Percentiles rank a stretch among this genome's conserved stretches.
These are phyloP conservation scores for Polychytrium aggregatum DNA, from an alignment of 192 early-diverging fungal species.

Conservation along the genomic window DNA sequence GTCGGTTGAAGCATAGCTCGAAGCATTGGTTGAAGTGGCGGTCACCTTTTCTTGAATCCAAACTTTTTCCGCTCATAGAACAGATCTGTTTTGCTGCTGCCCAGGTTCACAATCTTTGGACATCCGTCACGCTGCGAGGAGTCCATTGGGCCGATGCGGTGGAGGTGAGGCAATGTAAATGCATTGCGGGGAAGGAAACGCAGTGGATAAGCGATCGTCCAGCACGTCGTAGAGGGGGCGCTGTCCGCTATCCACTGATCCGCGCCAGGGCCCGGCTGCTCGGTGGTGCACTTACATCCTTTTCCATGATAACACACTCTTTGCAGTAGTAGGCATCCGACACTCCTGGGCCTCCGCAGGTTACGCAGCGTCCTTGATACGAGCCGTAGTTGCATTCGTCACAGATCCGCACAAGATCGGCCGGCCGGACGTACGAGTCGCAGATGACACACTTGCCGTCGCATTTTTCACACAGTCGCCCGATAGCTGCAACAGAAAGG, in stretches of 20 bases:
- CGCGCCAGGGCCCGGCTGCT: no score
- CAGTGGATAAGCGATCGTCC: no score
- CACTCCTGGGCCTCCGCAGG: slow-evolving; percentile 79
- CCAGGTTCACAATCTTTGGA: slow-evolving; percentile 95
- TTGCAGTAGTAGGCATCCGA: slow-evolving; percentile 94
- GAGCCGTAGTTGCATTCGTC: slow-evolving; percentile 96
- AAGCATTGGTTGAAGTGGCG: no score
- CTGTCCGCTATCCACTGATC: no score
- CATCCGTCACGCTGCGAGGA: slow-evolving; percentile 73
- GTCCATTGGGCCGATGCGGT: no score
- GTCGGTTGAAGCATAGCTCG: no score
- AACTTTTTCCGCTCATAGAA: slow-evolving; percentile 89
- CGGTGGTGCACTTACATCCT: slow-evolving; percentile 55
- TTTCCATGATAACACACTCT: slow-evolving; percentile 80
- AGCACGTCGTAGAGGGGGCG: no score
- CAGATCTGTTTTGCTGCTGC: slow-evolving; percentile 78
- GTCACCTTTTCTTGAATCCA: no score
- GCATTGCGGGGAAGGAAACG: no score
- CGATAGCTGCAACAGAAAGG: slow-evolving; percentile 47
- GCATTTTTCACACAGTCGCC: slow-evolving; percentile 71
- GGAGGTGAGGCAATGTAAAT: no score
- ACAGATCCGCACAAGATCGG: slow-evolving; percentile 82
- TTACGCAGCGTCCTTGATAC: slow-evolving; percentile 78
- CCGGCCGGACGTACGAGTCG: slow-evolving; percentile 86
- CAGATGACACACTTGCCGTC: slow-evolving; percentile 95